Evolutionary conservation across 1,284 basidiomycete genomes (phyloP).

Genomic region (Cystobasidiaceae sp.): DNA sequence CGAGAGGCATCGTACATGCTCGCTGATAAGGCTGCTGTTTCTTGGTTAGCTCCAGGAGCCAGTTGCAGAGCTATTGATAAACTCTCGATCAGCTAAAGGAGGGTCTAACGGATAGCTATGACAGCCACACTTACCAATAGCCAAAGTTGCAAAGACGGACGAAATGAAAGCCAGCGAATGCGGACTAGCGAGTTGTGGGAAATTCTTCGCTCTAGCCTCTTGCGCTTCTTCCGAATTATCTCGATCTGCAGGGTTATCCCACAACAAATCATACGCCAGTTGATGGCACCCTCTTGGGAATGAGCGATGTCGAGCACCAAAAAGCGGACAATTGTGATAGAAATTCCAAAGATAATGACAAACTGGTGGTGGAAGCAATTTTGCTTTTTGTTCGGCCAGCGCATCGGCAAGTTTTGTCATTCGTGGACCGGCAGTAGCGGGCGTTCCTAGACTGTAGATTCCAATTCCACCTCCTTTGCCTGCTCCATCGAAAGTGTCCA

Average conservation of each 20-base stretch:
- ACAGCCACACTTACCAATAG: not conserved
- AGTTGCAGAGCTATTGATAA: slow-evolving; percentile 1
- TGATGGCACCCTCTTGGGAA: slow-evolving; percentile 20
- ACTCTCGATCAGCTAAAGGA: not conserved
- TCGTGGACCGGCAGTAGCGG: not conserved
- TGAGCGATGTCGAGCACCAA: not conserved
- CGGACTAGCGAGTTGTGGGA: slow-evolving; percentile 16
- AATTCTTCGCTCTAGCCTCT: slow-evolving; percentile 9
- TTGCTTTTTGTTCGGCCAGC: slow-evolving; percentile 17
- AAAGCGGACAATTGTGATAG: slow-evolving; percentile 4
- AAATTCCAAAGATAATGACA: slow-evolving; percentile 28
- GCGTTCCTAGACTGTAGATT: slow-evolving; percentile 6
- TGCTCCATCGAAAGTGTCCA: not conserved
- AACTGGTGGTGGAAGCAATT: slow-evolving; percentile 8
- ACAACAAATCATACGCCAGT: slow-evolving; percentile 12
- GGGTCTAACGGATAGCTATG: not conserved
- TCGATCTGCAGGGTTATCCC: not conserved
- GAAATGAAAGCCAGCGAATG: slow-evolving; percentile 21
- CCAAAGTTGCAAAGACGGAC: slow-evolving; percentile 15
- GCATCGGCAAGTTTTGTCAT: slow-evolving; percentile 21
- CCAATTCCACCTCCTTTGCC: too few relatives aligned
- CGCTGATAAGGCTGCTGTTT: not conserved
- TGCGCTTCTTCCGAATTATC: slow-evolving; percentile 9
- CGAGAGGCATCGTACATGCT: slow-evolving; percentile 27
- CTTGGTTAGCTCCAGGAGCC: not conserved